Conservation (phyloP, 805 yeast genomes). For the Saccharomycopsis sp. region DNA sequence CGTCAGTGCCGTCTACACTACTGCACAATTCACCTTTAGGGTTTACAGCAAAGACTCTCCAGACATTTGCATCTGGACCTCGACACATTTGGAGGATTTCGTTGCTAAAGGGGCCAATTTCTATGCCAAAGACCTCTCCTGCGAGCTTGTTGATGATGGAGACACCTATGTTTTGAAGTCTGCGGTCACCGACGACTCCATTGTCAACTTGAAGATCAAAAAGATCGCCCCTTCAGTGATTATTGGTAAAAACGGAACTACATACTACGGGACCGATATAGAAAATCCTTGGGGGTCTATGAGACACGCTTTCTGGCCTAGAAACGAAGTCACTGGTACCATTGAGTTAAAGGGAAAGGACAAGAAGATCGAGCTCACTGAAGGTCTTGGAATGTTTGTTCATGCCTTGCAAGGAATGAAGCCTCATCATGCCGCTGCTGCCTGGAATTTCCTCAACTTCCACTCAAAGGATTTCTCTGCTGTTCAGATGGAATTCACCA, state of each 20-base stretch:
- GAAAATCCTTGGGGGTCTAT: constrained; percentile 93
- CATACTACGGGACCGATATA: constrained; percentile 79
- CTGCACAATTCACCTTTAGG: constrained; percentile 92
- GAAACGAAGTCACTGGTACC: constrained; percentile 65
- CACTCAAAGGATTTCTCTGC: constrained; percentile 71
- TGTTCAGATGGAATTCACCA: constrained; percentile 89
- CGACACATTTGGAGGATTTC: constrained; percentile 80
- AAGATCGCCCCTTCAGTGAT: constrained; percentile 73
- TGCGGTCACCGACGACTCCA: constrained; percentile 59
- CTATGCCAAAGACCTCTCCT: constrained; percentile 64
- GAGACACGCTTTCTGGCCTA: constrained; percentile 97
- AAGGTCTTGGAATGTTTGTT: constrained; percentile 64
- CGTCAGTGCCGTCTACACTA: constrained; percentile 69
- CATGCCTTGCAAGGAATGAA: constrained; percentile 99
- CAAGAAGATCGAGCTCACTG: constrained; percentile 29
- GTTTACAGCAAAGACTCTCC: constrained; percentile 50
- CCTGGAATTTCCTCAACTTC: constrained; percentile 92
- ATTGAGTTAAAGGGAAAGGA: constrained; percentile 30
- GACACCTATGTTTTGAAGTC: constrained; percentile 51
- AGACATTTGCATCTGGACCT: constrained; percentile 72
- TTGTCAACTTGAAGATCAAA: constrained; percentile 60
- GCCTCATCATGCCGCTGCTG: constrained; percentile 97
- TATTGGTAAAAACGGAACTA: constrained; percentile 82
- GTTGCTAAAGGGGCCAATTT: constrained; percentile 67
- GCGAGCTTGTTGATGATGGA: constrained; percentile 52